These are phyloP conservation scores for Monosporozyma yasuniensis DNA, from an alignment of 805 yeast genomes.

Conservation along the genomic window DNA sequence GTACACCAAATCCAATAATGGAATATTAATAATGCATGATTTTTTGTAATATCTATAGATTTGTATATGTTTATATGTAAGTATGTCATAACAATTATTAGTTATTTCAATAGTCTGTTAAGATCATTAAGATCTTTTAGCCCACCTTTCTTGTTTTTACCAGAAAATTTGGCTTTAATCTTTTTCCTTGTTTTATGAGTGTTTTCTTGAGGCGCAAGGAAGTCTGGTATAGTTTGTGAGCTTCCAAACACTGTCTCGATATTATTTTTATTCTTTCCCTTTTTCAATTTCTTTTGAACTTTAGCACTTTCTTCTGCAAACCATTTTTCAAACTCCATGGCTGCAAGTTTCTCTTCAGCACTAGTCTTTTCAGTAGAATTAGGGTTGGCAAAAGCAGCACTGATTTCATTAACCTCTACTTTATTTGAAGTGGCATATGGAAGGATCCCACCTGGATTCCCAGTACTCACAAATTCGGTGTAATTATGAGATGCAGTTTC, in stretches of 20 bases:
- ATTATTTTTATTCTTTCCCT: slow-evolving; percentile 4
- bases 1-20: not conserved
- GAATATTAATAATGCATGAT: not conserved
- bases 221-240: slow-evolving; percentile 14
- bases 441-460: slow-evolving; percentile 14
- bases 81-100: not conserved
- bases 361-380: slow-evolving; percentile 1
- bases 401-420: slow-evolving; percentile 7
- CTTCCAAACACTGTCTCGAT: slow-evolving; percentile 13
- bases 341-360: slow-evolving; percentile 64
- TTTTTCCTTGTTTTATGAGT: slow-evolving; percentile 10
- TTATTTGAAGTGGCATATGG: slow-evolving; percentile 12
- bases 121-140: not conserved
- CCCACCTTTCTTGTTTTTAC: slow-evolving; percentile 4
- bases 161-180: slow-evolving; percentile 13
- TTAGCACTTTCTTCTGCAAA: slow-evolving; percentile 72
- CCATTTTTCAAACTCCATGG: slow-evolving; percentile 81
- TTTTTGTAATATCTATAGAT: not conserved
- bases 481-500: slow-evolving; percentile 1
- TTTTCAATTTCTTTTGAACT: slow-evolving; percentile 40
- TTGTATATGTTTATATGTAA: not conserved
- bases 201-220: slow-evolving; percentile 4
- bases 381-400: slow-evolving; percentile 5
- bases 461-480: slow-evolving; percentile 18
- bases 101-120: not conserved